Evolutionary conservation across 108 stramenopile species (phyloP), one percentile per base, ranked within the genome.

Genomic region (Seminavis robusta): DNA sequence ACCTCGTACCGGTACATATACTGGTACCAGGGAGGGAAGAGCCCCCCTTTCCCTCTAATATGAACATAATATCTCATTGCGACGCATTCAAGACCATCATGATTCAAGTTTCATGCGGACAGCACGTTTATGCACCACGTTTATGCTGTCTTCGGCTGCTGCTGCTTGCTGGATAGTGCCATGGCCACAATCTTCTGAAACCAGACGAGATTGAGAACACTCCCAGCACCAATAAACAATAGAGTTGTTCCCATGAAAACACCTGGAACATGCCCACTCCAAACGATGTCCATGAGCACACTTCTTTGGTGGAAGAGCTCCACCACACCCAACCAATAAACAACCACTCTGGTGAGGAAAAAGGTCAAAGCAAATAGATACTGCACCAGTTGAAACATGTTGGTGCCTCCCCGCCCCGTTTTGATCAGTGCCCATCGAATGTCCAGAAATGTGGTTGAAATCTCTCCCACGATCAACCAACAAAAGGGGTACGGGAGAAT

Each of bases 391-490:
- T 27, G 25, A n/a, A 50, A 50, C 5, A 27, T n/a, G 15, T 8
- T 9, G 7, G 39, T 25, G 15, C 13, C 15, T 13, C 42, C 41
- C 17, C 59, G 27, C 26, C 54, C 54, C 2, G 39, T 41, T 56
- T 56, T 56, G 37, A 56, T 56, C 7, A 59, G 47, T 6, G 28
- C 19, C 59, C 59, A 59, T 2, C 59, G 45, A 21, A 59, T 34
- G 37, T 48, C 48, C 11, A 59, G 37, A 31, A 59, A 59, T 11
- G 48, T 34, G 2, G 59, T 59, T 1, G 48, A 50, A 17, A 59
- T 4, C 24, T 59, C 59, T 3, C 59, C 59, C 11, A 59, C 29
- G 21, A 59, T 47, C 46, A 59, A 24, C 59, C 59, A 59, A 23
- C 19, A 15, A 25, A 59, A 59, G 21, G 45, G 44, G 21, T 39